Evolutionary conservation across 148 eudicot species (phyloP), one percentile per base, ranked within the genome.

Genomic region (Camellia japonica): DNA sequence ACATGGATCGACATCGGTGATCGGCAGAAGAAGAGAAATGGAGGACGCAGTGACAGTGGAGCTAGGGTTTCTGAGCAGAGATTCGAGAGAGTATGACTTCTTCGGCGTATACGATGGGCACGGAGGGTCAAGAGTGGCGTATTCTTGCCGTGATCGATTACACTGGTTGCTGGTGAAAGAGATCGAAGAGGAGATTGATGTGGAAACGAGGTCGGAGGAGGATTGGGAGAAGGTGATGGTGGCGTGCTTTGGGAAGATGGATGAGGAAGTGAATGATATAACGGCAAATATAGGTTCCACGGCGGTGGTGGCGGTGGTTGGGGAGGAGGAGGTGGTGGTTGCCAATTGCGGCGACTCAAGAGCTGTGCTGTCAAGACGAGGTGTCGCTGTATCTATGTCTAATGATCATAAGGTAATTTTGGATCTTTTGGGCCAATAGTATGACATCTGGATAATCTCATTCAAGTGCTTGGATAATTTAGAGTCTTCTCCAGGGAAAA

Each of bases 321-420:
- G 93, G 1, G 82, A 75, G 42, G 87, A 89, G 16, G 91, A 82
- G 83, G 49, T 91, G 44, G 89, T 93, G 16, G 91, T 93, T 5
- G 97, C 94, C 2, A 93, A 93, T 78, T 93, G 97, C 70, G 97
- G 97, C 0, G 97, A 91, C 83, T 91, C 97, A 10, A 91, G 93
- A 79, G 97, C 90, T 54, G 92, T 93, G 66, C 66, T 93, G 54
- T 90, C 86, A 3, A 84, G 91, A 0, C 80, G 71, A 8, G 92
- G 94, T 13, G 84, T 76, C n/a, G 89, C 88, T 2, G 72, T 91
- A 1, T 87, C 90, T 7, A 68, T 93, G 83, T 87, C 97, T 14
- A 73, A 58, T 66, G 97, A 93, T 87, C 95, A 92, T 63, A 92
- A 93, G 97, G 97, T 93, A 83, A 78, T 23, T 68, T 60, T 11